Evolutionary conservation across 192 early-diverging fungal genomes (phyloP), one percentile per base, ranked within the genome.

Genomic region (Coemansia sp.): DNA sequence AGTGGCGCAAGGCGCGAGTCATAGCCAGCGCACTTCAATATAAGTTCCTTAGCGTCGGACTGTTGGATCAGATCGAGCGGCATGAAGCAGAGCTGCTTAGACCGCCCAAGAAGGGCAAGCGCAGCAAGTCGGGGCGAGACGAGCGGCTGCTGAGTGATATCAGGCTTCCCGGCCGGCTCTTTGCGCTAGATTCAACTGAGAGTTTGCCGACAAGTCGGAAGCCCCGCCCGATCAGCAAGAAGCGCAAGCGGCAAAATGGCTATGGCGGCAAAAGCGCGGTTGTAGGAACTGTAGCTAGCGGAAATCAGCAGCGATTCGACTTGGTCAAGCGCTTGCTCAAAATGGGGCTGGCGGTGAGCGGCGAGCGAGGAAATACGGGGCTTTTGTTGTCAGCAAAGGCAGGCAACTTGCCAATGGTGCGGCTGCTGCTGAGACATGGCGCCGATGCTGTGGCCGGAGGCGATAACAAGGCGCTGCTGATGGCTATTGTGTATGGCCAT

Each of bases 401-500:
- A 3, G 77, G 77, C 20, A 80, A 80, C 36, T 46, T 74, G 40
- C 25, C 68, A 10, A 74, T 80, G 77, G 69, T 74, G 10, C 58
- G 65, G 11, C 35, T 80, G 53, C 62, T 81, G 42, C 61, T 81
- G 46, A 81, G 68, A 22, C 61, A 74, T 22, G 78, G 78, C 3
- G 73, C 78, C 0, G 73, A 75, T 57, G 63, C 71, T 11, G 20
- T 20, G 24, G 69, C 51, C 8, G 69, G 68, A 17, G 63, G 72
- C 27, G 78, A 75, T 27, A 82, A 73, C 59, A 82, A 77, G 68
- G 80, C 80, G 12, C 43, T 82, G 51, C 56, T 77, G 19, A 47
- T 82, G 80, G 80, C 80, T 0, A 71, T 82, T 3, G 75, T 77
- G 20, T 68, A 74, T 40, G 80, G 80, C 0, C 80, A 82, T 19